phyloP scores from a whole-genome alignment of 768 basidiomycete genomes.

The Royoungia palumana region DNA sequence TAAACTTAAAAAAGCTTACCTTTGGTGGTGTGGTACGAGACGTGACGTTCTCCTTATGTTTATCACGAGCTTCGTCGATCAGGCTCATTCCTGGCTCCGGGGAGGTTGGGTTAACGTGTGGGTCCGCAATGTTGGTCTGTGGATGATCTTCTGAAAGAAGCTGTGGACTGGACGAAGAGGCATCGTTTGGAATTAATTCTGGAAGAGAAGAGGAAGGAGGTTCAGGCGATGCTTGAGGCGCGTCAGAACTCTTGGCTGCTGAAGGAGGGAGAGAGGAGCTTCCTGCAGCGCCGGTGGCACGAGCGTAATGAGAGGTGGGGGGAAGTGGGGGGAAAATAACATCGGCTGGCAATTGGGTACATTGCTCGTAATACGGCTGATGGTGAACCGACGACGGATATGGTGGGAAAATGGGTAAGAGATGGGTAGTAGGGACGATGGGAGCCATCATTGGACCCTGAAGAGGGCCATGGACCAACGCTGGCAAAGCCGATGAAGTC shows the following conservation, averaged over 20 bases:
- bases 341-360: slow-evolving; percentile 54
- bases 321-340: slow-evolving; percentile 76
- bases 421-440: slow-evolving; percentile 24
- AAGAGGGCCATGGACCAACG: slow-evolving; percentile 20
- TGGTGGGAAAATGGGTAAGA: slow-evolving; percentile 45
- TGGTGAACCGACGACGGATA: slow-evolving; percentile 61
- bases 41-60: slow-evolving; percentile 14
- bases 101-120: slow-evolving; percentile 16
- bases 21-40: slow-evolving; percentile 30
- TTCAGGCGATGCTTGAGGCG: slow-evolving; percentile 27
- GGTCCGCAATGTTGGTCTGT: slow-evolving; percentile 15
- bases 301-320: slow-evolving; percentile 42
- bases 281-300: slow-evolving; percentile 12
- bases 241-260: slow-evolving; percentile 19
- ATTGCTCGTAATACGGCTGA: slow-evolving; percentile 71
- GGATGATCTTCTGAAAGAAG: slow-evolving; percentile 28
- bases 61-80: slow-evolving; percentile 15
- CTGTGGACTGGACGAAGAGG: slow-evolving; percentile 68
- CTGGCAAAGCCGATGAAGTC: slow-evolving; percentile 19
- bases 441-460: slow-evolving; percentile 19
- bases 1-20: slow-evolving; percentile 3
- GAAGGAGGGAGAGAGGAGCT: slow-evolving; percentile 23
- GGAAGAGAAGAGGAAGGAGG: slow-evolving; percentile 47
- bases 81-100: slow-evolving; percentile 8
- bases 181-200: slow-evolving; percentile 58